A percentile compares a stretch with the other conserved stretches of the same genome.
Conservation (phyloP, 1,284 basidiomycete species). For the Schizopora paradoxa region DNA sequence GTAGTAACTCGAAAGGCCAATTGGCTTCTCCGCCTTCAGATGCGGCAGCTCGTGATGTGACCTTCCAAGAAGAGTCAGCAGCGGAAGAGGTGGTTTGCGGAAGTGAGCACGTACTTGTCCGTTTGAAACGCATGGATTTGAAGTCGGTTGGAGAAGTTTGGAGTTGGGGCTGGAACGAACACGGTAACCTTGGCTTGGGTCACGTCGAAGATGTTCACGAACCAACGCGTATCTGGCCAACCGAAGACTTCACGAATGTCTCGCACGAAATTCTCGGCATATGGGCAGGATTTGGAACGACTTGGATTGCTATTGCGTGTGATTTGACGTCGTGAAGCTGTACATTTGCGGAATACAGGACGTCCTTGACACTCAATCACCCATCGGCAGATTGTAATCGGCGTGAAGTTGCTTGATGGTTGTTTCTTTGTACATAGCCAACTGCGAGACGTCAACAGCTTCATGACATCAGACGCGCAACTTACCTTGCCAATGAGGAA, state of each 20-base stretch:
- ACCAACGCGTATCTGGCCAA: constrained; percentile 52
- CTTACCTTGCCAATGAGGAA: constrained; percentile 54
- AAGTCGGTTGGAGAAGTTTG: constrained; percentile 45
- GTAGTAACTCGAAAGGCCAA: constrained; percentile 67
- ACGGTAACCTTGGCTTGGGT: constrained; percentile 80
- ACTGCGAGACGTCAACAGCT: constrained; percentile 33
- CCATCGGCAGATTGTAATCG: constrained; percentile 51
- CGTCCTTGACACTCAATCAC: constrained; percentile 29
- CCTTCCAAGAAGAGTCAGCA: neutral
- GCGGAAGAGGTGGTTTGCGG: constrained; percentile 49
- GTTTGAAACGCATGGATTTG: constrained; percentile 23
- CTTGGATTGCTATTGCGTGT: constrained; percentile 48
- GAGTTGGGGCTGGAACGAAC: constrained; percentile 96
- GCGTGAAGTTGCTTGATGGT: constrained; percentile 68
- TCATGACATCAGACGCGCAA: constrained; percentile 11
- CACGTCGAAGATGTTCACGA: constrained; percentile 45
- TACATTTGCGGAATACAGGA: neutral
- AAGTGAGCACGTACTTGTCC: constrained; percentile 73
- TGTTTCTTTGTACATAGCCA: constrained; percentile 56
- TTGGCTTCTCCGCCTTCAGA: constrained; percentile 39
- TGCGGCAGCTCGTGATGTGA: constrained; percentile 26
- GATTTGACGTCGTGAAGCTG: neutral
- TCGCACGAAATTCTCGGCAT: constrained; percentile 28
- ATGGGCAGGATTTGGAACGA: constrained; percentile 75
- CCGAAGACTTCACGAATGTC: constrained; percentile 15